Evolutionary conservation across 2,329 filamentous ascomycete species (phyloP), one percentile per base, ranked within the genome.

Genomic region (Colletotrichum falcatum): DNA sequence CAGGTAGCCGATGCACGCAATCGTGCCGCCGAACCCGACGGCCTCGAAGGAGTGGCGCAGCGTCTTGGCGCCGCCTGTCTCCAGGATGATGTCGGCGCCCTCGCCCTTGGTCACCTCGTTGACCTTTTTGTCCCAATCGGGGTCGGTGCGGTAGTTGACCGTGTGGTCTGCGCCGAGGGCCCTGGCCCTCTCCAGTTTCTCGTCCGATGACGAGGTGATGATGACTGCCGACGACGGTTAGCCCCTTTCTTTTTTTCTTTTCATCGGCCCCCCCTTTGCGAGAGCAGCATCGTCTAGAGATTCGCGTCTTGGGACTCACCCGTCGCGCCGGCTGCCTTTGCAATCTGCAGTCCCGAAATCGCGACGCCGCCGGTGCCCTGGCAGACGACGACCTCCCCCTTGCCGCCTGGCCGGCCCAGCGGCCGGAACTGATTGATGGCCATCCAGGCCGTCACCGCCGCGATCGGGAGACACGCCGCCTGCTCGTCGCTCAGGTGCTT

Each of bases 381-480:
- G 5, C 88, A 77, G 18, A 89, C 76, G 6, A 88, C 83, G 1
- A 81, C 81, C 72, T 85, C 80, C 5, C 81, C 81, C 61, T 77
- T 74, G 0, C 85, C 86, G 1, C 84, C 83, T 5, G 84, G 82
- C 61, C 87, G 79, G 0, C 87, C 87, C 0, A 88, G 75, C 0
- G 87, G 86, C 33, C 86, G 81, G 81, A 89, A 86, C 55, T 87
- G 86, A 77, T 91, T 91, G 74, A 92, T 82, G 11, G 87, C 83
- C 87, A 89, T 91, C 89, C 88, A 91, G 0, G 90, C 89, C 2
- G 90, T 91, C 37, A 91, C 83, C 1, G 83, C 84, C 0, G 89
- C 89, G 71, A 91, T 88, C 9, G 90, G 89, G 7, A 92, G 76
- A 53, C 87, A 89, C 26, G 83, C 82, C 0, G 88, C 90, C 78